These are phyloP conservation scores for Dillenia turbinata DNA, from an alignment of 164 flowering plant species.

Conservation along the genomic window DNA sequence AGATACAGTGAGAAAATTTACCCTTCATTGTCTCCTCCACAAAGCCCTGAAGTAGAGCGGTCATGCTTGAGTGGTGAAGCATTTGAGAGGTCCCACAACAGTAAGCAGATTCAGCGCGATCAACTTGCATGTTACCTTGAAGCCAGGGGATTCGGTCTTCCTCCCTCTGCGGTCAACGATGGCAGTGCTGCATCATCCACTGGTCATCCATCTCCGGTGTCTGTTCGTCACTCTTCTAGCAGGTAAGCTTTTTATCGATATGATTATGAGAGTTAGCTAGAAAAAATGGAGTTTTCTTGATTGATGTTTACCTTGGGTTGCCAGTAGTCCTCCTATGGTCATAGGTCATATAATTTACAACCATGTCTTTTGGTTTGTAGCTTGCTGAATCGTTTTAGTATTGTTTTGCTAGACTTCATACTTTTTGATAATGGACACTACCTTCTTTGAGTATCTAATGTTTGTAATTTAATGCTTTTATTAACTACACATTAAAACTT, in stretches of 20 bases:
- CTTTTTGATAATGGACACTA: no score
- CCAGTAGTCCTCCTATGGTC: background rate
- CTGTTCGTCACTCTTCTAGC: conserved; percentile 38
- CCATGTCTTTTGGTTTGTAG: no score
- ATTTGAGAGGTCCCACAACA: conserved; percentile 5
- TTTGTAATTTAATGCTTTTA: no score
- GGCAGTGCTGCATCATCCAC: conserved; percentile 38
- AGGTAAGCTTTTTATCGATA: conserved; percentile 29
- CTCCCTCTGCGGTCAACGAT: conserved; percentile 27
- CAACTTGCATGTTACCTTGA: conserved; percentile 31
- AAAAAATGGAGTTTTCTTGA: no score
- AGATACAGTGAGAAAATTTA: conserved; percentile 47
- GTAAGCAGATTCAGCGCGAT: conserved; percentile 26
- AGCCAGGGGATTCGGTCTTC: conserved; percentile 29
- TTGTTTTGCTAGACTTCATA: no score
- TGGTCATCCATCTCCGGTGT: conserved; percentile 37
- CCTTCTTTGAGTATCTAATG: no score
- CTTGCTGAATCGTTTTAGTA: no score
- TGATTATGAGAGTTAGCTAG: no score
- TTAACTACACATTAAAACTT: no score
- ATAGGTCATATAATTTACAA: no score
- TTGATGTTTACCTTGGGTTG: background rate
- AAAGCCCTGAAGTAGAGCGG: conserved; percentile 47
- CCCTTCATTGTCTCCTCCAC: conserved; percentile 50
- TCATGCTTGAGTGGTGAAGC: conserved; percentile 26